Evolutionary conservation across 2,329 filamentous ascomycete species (phyloP).

Genomic region (Cryphonectria radicalis): DNA sequence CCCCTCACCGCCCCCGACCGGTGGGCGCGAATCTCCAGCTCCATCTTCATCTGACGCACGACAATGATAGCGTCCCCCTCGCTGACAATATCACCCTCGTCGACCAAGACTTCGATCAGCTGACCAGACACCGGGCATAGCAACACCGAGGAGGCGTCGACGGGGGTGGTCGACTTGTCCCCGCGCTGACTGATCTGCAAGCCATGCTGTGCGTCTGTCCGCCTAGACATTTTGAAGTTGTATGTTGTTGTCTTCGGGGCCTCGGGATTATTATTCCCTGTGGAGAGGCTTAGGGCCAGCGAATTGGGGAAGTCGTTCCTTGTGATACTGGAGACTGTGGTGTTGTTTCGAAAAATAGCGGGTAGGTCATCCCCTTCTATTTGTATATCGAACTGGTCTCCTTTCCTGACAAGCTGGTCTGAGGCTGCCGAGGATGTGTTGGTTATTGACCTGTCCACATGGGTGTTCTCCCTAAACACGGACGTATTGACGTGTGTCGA

Average conservation of each 20-base stretch:
- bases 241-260: not conserved
- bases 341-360: not conserved
- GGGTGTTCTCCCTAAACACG: not conserved
- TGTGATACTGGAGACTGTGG: constrained; percentile 47
- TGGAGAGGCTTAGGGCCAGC: constrained; percentile 58
- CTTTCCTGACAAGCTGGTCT: constrained; percentile 15
- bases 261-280: constrained; percentile 43
- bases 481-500: not conserved
- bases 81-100: constrained; percentile 52
- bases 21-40: constrained; percentile 62
- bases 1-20: constrained; percentile 53
- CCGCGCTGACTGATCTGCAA: not conserved
- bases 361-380: not conserved
- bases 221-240: constrained; percentile 15
- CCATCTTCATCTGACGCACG: constrained; percentile 72
- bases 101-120: constrained; percentile 61
- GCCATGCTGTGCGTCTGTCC: constrained; percentile 9
- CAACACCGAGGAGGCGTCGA: constrained; percentile 1
- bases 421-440: not conserved
- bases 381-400: constrained; percentile 16
- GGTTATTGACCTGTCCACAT: not conserved
- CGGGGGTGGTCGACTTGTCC: not conserved
- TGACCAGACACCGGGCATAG: constrained; percentile 52
- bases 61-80: constrained; percentile 60
- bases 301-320: constrained; percentile 58